Base-by-base conservation (phyloP, 371 early-diverging fungal species). In the Syncephalastrum monosporum region DNA sequence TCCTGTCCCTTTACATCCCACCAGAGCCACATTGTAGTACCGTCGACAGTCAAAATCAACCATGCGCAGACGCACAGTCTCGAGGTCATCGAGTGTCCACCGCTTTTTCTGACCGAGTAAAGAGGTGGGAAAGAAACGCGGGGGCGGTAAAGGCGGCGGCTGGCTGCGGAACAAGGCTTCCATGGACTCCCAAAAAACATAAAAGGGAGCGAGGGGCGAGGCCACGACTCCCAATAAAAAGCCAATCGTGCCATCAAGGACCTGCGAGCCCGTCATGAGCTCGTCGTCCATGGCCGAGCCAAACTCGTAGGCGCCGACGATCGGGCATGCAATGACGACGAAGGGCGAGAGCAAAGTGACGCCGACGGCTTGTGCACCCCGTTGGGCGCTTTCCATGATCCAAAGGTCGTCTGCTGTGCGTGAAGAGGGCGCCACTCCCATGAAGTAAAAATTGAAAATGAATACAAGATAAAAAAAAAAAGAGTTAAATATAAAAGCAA, bases 261-360 rank as follows among this genome's bases (percentile, higher is more conserved):
- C 5, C 3, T 51, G 51, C 7, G 61, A 53, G 0, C 70, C 70
- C 4, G 64, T 58, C 14, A 60, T 23, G 29, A 67, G 29, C 42
- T 67, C 71, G 4, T 53, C 59, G 8, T 70, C 57, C 12, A 58
- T 46, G 17, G 57, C 56, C 10, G 58, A 49, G 10, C 67, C 60
- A 45, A 57, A 67, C 29, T 71, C 68, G 25, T 71, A 71, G 5
- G 71, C 71, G 25, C 71, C 71, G 1, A 71, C 27, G 45, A 71
- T 55, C 4, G 71, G 71, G n/a, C 64, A 54, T 2, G 71, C 71
- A 6, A 71, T 53, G 0, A 71, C 59, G 0, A 67, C 59, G 5
- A 64, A 61, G 0, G 71, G 71, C 12, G 68, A 56, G 12, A 61
- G 44, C 2, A 71, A 15, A 3, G 64, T 56, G 0, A 57, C 50